These are phyloP conservation scores for Rheum nobile DNA, from an alignment of 148 eudicot species.

Conservation along the genomic window DNA sequence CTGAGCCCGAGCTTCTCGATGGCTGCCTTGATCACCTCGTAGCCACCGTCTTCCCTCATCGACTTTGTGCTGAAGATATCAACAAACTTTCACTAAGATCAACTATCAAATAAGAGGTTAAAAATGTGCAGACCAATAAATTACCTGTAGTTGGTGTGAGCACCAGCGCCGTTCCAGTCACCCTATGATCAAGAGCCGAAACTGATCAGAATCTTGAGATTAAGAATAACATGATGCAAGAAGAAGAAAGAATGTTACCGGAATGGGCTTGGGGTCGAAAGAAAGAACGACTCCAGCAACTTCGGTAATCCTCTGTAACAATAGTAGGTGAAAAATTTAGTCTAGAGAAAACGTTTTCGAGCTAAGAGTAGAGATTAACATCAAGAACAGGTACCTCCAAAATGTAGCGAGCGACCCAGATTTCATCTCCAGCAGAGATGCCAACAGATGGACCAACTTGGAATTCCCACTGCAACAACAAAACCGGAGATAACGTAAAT, in stretches of 20 bases:
- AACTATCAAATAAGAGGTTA: neutral
- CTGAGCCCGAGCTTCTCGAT: constrained; percentile 36
- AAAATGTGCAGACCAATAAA: neutral
- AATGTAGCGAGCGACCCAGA: constrained; percentile 43
- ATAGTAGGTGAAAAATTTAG: neutral
- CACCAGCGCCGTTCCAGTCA: constrained; percentile 75
- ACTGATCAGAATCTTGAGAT: neutral
- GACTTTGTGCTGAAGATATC: constrained; percentile 27
- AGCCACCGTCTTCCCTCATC: constrained; percentile 34
- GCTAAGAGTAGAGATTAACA: neutral
- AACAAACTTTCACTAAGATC: neutral
- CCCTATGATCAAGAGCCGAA: constrained; percentile 19
- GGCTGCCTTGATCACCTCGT: constrained; percentile 35
- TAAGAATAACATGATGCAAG: neutral
- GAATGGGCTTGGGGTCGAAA: constrained; percentile 41
- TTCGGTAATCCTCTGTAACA: constrained; percentile 35
- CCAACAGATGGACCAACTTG: constrained; percentile 43
- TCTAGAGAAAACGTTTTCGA: no score
- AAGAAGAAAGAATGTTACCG: constrained; percentile 8
- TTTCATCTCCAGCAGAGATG: constrained; percentile 37
- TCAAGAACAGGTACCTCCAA: constrained; percentile 22
- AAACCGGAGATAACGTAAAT: neutral
- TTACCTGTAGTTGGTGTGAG: constrained; percentile 64
- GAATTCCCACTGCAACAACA: constrained; percentile 37
- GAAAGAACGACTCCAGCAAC: constrained; percentile 28